A percentile compares a stretch with the other conserved stretches of the same genome.
Conservation (phyloP, 164 flowering plant genomes). For the Litsea cubeba region DNA sequence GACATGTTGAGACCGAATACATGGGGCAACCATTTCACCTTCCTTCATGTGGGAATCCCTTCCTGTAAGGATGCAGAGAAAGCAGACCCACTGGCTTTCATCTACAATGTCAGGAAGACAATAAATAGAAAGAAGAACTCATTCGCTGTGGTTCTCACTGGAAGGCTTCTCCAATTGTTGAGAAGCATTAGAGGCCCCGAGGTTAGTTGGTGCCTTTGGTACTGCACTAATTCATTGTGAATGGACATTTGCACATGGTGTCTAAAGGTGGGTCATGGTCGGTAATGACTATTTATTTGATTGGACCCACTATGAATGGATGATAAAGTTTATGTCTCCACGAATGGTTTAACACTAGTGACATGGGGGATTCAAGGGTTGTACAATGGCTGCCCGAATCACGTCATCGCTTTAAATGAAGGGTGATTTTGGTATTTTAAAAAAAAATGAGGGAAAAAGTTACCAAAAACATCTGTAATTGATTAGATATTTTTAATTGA, state of each 20-base stretch:
- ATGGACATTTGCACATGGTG: not conserved
- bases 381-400: too few relatives aligned
- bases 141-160: constrained; percentile 30
- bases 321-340: not conserved
- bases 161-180: constrained; percentile 23
- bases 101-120: constrained; percentile 19
- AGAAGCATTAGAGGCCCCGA: constrained; percentile 36
- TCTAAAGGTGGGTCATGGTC: not conserved
- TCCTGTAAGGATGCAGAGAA: not conserved
- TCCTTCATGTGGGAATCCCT: constrained; percentile 18
- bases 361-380: not conserved
- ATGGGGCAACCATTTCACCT: constrained; percentile 40
- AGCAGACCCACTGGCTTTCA: constrained; percentile 29
- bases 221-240: too few relatives aligned
- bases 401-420: too few relatives aligned
- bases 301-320: not conserved
- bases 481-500: too few relatives aligned
- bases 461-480: too few relatives aligned
- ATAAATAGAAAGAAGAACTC: constrained; percentile 36
- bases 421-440: too few relatives aligned
- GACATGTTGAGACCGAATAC: constrained; percentile 34
- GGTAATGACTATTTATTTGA: not conserved
- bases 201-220: constrained; percentile 19
- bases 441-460: too few relatives aligned
- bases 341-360: not conserved